phyloP scores from a whole-genome alignment of 345 rosid species.

The Cardamine resedifolia region DNA sequence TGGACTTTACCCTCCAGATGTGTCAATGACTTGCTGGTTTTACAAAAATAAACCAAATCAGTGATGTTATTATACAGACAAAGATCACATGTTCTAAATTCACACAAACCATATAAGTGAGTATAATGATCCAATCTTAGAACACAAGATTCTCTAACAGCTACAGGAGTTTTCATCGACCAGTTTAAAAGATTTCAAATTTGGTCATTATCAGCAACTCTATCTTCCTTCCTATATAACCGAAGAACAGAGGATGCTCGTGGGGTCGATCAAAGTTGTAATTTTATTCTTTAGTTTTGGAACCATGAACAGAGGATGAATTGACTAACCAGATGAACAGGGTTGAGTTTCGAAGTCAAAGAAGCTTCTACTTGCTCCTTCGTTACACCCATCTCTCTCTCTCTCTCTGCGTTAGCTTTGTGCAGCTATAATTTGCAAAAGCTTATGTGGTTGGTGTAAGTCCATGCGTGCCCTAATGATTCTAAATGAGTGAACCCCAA shows the following conservation, averaged over 20 bases:
- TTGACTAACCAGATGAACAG: slow-evolving; percentile 62
- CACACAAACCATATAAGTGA: slow-evolving; percentile 1
- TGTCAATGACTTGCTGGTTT: slow-evolving; percentile 76
- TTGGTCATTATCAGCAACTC: neutral
- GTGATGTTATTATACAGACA: neutral
- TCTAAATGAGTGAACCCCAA: neutral
- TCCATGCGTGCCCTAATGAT: neutral
- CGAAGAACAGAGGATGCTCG: neutral
- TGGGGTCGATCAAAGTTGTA: neutral
- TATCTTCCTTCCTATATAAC: neutral
- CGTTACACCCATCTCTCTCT: slow-evolving; percentile 60
- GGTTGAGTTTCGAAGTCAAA: slow-evolving; percentile 64
- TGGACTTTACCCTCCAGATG: slow-evolving; percentile 82
- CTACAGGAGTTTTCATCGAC: neutral
- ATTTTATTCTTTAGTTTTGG: neutral
- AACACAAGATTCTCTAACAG: neutral
- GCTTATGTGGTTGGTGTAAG: neutral
- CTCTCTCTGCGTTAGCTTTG: neutral
- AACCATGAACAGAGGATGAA: neutral
- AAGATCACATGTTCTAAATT: neutral
- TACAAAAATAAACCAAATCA: neutral
- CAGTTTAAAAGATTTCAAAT: neutral
- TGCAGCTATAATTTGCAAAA: neutral
- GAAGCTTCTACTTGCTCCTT: slow-evolving; percentile 78
- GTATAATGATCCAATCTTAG: neutral